Evolutionary conservation across 2,329 filamentous ascomycete species (phyloP).

Genomic region (Graphilbum fragrans): DNA sequence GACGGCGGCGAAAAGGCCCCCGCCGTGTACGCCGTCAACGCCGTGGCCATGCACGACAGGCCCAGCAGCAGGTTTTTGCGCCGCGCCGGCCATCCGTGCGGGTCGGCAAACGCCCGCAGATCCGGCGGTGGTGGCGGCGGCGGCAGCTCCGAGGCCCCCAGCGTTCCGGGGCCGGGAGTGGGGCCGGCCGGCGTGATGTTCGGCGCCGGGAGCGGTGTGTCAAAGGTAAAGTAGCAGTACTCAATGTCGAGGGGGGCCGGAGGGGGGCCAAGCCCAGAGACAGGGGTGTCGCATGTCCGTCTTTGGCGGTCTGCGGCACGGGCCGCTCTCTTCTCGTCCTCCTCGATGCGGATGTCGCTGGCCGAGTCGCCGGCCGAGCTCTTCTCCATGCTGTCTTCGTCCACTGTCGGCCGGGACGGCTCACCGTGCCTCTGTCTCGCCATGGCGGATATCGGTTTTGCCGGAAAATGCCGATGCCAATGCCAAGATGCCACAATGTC

Average conservation of each 20-base stretch:
- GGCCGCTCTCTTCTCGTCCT: no score
- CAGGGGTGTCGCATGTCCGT: no score
- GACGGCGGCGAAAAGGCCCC: conserved; percentile 67
- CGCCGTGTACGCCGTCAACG: conserved; percentile 67
- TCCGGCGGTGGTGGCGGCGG: conserved; percentile 36
- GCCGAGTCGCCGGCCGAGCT: no score
- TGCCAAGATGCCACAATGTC: no score
- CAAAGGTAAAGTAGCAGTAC: conserved; percentile 28
- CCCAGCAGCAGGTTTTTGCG: conserved; percentile 61
- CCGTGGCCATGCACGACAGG: conserved; percentile 65
- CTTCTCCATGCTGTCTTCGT: no score
- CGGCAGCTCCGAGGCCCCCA: conserved; percentile 15
- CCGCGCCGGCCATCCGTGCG: conserved; percentile 57
- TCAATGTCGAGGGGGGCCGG: conserved; percentile 16
- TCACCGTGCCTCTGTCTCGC: no score
- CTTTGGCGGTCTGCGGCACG: no score
- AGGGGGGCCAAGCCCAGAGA: no score
- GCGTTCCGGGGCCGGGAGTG: conserved; percentile 6
- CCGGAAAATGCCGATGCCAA: no score
- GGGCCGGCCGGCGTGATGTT: conserved; percentile 7
- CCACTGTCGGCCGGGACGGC: no score
- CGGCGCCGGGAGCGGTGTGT: conserved; percentile 22
- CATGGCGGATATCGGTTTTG: no score
- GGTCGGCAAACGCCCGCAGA: conserved; percentile 54
- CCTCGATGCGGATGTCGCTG: no score